A percentile compares a stretch with the other conserved stretches of the same genome.
phyloP scores from a whole-genome alignment of 2,329 filamentous ascomycete genomes.

The Chaetothyriales sp. region DNA sequence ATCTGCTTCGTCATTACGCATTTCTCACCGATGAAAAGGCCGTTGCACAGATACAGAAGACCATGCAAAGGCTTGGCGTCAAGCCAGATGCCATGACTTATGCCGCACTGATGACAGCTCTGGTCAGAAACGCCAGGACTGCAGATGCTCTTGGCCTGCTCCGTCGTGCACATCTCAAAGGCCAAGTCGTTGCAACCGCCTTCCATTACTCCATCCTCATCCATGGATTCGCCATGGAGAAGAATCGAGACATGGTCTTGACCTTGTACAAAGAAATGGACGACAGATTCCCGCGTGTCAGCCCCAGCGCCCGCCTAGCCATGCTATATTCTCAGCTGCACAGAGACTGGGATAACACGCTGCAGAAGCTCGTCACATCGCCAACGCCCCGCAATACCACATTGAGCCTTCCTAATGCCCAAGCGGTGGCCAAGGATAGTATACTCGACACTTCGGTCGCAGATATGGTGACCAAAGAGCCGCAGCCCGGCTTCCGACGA shows the following conservation, averaged over 20 bases:
- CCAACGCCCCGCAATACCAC: neutral
- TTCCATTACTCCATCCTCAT: conserved; percentile 36
- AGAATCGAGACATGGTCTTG: conserved; percentile 36
- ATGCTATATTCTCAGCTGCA: conserved; percentile 24
- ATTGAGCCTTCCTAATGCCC: conserved; percentile 1
- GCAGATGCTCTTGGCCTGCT: conserved; percentile 43
- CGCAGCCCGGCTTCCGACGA: conserved; percentile 22
- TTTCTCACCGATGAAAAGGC: conserved; percentile 44
- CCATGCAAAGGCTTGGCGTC: conserved; percentile 41
- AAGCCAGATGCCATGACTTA: conserved; percentile 45
- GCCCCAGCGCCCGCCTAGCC: conserved; percentile 24
- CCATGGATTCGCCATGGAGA: conserved; percentile 36
- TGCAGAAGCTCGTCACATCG: neutral
- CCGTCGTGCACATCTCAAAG: conserved; percentile 26
- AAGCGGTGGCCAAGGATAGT: neutral
- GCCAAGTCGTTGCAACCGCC: conserved; percentile 26
- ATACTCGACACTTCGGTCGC: conserved; percentile 25
- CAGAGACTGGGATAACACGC: conserved; percentile 20
- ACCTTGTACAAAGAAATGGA: conserved; percentile 34
- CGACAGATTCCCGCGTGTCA: conserved; percentile 24
- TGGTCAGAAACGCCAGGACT: conserved; percentile 40
- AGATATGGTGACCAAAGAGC: conserved; percentile 31
- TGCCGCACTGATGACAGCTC: conserved; percentile 45
- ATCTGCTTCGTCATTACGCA: conserved; percentile 57
- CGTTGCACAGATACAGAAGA: conserved; percentile 40